Conservation (phyloP, 495 filamentous ascomycete species). For the Penicillium paradoxum region DNA sequence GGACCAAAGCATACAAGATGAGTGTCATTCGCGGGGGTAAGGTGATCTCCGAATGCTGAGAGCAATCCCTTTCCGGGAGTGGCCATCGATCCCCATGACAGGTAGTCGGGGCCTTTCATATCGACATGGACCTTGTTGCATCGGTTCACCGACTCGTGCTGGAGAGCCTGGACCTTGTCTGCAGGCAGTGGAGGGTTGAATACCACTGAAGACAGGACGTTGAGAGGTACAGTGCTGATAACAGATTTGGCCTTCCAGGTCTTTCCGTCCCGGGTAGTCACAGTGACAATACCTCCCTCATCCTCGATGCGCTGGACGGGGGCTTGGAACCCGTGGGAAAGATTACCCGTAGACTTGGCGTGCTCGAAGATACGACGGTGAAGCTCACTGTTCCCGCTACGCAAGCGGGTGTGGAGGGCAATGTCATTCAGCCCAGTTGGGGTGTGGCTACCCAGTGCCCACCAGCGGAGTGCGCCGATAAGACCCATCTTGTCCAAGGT, state of each 20-base stretch:
- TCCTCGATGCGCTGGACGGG: not conserved
- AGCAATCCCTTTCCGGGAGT: not conserved
- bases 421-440: not conserved
- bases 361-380: not conserved
- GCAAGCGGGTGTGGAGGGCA: not conserved
- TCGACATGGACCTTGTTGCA: not conserved
- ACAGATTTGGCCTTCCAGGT: not conserved
- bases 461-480: not conserved
- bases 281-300: not conserved
- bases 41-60: not conserved
- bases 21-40: not conserved
- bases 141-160: not conserved
- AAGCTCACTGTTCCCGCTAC: not conserved
- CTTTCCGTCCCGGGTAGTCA: not conserved
- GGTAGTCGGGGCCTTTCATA: not conserved
- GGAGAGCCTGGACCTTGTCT: not conserved
- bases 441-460: not conserved
- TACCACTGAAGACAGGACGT: not conserved
- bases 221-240: not conserved
- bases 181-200: not conserved
- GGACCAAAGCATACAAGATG: not conserved
- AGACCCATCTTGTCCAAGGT: not conserved
- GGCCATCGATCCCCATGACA: not conserved
- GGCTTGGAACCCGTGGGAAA: not conserved
- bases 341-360: not conserved